A percentile compares a stretch with the other conserved stretches of the same genome.
Evolutionary conservation across 345 rosid genomes (phyloP).

Genomic region (Geranium rotundifolium): DNA sequence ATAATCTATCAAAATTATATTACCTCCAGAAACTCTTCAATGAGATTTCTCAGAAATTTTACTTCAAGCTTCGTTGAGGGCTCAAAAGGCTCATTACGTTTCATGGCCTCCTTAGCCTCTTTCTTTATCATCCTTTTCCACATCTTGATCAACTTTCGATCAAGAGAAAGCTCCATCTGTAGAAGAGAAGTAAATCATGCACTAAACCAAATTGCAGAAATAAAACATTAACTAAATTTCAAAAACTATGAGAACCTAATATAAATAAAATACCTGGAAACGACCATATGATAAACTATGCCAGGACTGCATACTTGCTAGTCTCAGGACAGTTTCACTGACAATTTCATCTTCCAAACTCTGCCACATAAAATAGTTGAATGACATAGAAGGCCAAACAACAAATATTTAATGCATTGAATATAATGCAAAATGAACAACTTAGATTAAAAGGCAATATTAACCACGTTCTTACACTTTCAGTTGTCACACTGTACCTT

Average conservation of each 20-base stretch:
- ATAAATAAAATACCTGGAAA: constrained; percentile 51
- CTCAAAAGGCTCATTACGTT: constrained; percentile 45
- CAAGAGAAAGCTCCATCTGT: constrained; percentile 90
- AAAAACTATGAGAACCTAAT: constrained; percentile 1
- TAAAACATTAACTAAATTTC: constrained; percentile 1
- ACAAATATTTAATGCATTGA: not conserved
- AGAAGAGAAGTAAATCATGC: constrained; percentile 14
- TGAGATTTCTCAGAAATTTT: constrained; percentile 70
- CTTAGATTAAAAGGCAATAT: not conserved
- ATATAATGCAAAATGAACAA: not conserved
- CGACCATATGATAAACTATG: constrained; percentile 89
- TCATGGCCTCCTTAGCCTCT: constrained; percentile 57
- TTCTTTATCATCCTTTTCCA: constrained; percentile 79
- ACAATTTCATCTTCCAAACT: constrained; percentile 96
- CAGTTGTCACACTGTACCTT: not conserved
- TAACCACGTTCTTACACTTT: not conserved
- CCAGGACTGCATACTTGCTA: constrained; percentile 85
- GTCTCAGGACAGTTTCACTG: constrained; percentile 62
- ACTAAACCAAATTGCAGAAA: constrained; percentile 5
- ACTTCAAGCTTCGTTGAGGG: constrained; percentile 55
- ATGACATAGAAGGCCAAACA: not conserved
- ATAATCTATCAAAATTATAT: not conserved
- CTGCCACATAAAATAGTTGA: constrained; percentile 27
- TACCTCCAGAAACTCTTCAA: constrained; percentile 90
- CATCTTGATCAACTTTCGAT: constrained; percentile 72